phyloP scores from a whole-genome alignment of 108 stramenopile species.

The Discostella pseudostelligera region DNA sequence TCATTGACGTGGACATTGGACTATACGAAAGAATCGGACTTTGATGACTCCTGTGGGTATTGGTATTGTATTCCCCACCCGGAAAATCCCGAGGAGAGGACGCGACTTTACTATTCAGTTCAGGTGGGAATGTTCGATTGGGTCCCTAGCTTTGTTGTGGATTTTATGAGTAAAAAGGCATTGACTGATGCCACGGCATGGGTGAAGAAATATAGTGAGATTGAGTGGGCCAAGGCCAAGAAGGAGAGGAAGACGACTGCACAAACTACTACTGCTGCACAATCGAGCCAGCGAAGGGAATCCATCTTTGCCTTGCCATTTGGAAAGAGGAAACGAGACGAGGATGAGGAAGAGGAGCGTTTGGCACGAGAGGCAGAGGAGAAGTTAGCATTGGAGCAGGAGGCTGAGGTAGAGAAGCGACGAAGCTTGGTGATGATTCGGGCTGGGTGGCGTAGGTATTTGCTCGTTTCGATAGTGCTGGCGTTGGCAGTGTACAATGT shows the following conservation, averaged over 20 bases:
- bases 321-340: constrained; percentile 19
- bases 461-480: constrained; percentile 37
- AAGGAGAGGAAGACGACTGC: constrained; percentile 13
- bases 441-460: constrained; percentile 33
- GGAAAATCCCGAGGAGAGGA: constrained; percentile 45
- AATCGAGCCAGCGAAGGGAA: constrained; percentile 3
- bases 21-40: constrained; percentile 51
- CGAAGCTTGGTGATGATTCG: constrained; percentile 21
- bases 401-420: constrained; percentile 18
- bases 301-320: constrained; percentile 33
- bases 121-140: constrained; percentile 60
- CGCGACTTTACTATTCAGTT: constrained; percentile 55
- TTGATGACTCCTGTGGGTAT: constrained; percentile 57
- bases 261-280: not conserved
- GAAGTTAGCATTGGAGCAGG: constrained; percentile 24
- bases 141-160: constrained; percentile 58
- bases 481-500: constrained; percentile 35
- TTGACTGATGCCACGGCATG: constrained; percentile 65
- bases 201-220: constrained; percentile 63
- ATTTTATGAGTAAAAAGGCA: constrained; percentile 60
- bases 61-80: constrained; percentile 61
- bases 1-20: constrained; percentile 53
- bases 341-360: constrained; percentile 39
- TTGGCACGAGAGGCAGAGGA: constrained; percentile 21
- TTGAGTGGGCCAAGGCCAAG: constrained; percentile 44